phyloP scores from a whole-genome alignment of 768 basidiomycete species.

The Leccinum truebloodii region DNA sequence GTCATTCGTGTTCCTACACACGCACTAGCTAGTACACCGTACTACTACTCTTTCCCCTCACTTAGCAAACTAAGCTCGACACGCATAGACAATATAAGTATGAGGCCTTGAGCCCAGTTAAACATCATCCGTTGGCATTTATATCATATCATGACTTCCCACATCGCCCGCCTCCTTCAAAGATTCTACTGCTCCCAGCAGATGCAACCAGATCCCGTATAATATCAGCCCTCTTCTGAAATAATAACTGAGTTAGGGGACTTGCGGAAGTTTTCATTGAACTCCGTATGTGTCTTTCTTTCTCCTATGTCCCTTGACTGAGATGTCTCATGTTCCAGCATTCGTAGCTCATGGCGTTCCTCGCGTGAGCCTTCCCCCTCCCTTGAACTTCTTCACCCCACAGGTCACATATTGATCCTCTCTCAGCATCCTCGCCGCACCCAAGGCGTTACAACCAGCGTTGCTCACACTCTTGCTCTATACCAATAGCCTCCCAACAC shows the following conservation, averaged over 20 bases:
- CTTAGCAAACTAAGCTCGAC: too few relatives aligned
- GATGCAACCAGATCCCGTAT: not conserved
- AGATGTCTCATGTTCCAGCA: not conserved
- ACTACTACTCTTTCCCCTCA: too few relatives aligned
- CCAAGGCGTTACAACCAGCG: slow-evolving; percentile 5
- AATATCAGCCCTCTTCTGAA: not conserved
- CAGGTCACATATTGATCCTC: not conserved
- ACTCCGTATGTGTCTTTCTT: slow-evolving; percentile 7
- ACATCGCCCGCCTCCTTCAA: not conserved
- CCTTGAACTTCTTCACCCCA: not conserved
- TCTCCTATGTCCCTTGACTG: not conserved
- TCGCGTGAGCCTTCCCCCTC: slow-evolving; percentile 14
- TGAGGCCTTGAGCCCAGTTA: too few relatives aligned
- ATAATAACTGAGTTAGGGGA: slow-evolving; percentile 15
- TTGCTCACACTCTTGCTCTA: slow-evolving; percentile 24
- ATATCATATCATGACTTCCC: too few relatives aligned
- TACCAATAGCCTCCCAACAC: slow-evolving; percentile 15
- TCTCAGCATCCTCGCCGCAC: slow-evolving; percentile 13
- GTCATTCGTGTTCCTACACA: too few relatives aligned
- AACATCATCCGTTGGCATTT: too few relatives aligned
- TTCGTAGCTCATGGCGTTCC: slow-evolving; percentile 17
- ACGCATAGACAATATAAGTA: slow-evolving; percentile 2
- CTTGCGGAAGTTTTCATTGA: slow-evolving; percentile 17
- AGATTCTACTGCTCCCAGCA: not conserved
- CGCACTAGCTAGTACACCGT: too few relatives aligned